Conservation (phyloP, 139 green algal species). For the Deuterostichococcus epilithicus region DNA sequence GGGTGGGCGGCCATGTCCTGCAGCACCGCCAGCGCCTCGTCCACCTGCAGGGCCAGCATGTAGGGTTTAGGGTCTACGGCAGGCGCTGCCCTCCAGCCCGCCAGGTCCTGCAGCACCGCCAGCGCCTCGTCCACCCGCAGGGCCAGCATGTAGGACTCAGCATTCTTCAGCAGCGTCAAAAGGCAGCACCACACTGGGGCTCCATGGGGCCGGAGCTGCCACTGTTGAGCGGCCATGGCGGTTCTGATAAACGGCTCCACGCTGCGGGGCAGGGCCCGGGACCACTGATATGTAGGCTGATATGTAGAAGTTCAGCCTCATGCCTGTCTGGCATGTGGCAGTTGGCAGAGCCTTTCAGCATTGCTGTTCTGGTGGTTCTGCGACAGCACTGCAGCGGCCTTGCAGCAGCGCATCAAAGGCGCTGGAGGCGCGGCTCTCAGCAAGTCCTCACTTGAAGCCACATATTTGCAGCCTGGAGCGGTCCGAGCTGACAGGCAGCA, state of each 20-base stretch:
- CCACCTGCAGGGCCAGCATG: conserved; percentile 24
- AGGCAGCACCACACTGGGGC: neutral
- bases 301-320: neutral
- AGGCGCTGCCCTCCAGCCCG: too few relatives aligned
- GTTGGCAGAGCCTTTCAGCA: too few relatives aligned
- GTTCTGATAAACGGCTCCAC: neutral
- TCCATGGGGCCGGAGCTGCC: neutral
- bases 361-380: too few relatives aligned
- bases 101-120: conserved; percentile 56
- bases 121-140: conserved; percentile 35
- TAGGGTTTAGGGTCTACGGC: neutral
- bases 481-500: too few relatives aligned
- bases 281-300: too few relatives aligned
- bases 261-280: too few relatives aligned
- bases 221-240: neutral
- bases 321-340: too few relatives aligned
- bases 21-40: conserved; percentile 67
- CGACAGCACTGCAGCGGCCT: too few relatives aligned
- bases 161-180: neutral
- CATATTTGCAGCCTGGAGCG: too few relatives aligned
- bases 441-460: too few relatives aligned
- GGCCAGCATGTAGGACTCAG: neutral
- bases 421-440: too few relatives aligned
- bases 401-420: too few relatives aligned
- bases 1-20: conserved; percentile 20